Base-by-base conservation (phyloP, 176 grass and related monocot genomes). In the Eleusine indica region DNA sequence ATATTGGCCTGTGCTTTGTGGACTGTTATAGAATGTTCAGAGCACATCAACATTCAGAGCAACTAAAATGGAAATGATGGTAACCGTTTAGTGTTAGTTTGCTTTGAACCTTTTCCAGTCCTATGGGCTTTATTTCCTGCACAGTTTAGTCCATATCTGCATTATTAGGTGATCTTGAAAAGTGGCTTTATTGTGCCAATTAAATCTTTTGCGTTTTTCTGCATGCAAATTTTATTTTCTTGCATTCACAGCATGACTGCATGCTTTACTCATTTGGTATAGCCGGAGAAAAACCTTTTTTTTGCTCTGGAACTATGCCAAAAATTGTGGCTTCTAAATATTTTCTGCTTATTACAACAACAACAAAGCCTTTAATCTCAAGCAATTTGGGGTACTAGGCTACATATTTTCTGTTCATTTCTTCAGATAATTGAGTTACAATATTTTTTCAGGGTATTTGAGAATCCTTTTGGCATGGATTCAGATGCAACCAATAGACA, bases 361-460 rank as follows among this genome's bases (percentile, higher is more conserved):
- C 32, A 35, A 2, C 2, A 35, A 35, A 35, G 32, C 32, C 2
- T 35, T 35, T 35, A 35, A 35, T 35, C 32, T 35, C 32, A 35
- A 35, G 32, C 32, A 35, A 35, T 1, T 35, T 35, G 32, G 32
- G 32, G 32, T 35, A 25, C 25, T 25, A 35, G 32, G 32, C 73
- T 62, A 68, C 4, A 64, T 37, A 41, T 84, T 68, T 49, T 21
- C 16, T 79, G 7, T 41, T 78, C 7, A 16, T 81, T 73, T 21
- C 42, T 75, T 43, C 6, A 16, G 64, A 44, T 90, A 75, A 90
- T 56, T 3, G 2, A 74, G 57, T 53, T 80, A 9, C 18, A 8
- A 6, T 90, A 6, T 53, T 66, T 54, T 28, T 75, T 80, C 63
- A 90, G 89, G 80, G 80, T 90, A 19, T 80, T 90, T 75, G 84